Evolutionary conservation across 495 filamentous ascomycete species (phyloP).

Genomic region (Endocarpon pusillum): DNA sequence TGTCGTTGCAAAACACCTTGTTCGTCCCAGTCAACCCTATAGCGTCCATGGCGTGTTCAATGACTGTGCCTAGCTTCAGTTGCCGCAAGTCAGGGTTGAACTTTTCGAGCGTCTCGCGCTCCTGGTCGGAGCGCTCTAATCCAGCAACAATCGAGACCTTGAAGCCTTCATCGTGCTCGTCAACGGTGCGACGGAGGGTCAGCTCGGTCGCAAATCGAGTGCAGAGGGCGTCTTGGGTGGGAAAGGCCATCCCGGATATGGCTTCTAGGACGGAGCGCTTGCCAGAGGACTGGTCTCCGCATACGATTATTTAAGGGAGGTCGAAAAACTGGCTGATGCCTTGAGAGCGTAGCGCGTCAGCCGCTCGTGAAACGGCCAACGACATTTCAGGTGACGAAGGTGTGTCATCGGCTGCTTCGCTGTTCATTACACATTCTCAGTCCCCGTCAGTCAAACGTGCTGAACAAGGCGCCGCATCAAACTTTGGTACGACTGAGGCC

Average conservation of each 20-base stretch:
- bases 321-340: conserved; percentile 38
- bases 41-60: conserved; percentile 27
- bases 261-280: conserved; percentile 64
- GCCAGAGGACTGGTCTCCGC: conserved; percentile 53
- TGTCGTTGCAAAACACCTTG: conserved; percentile 38
- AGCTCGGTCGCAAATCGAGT: conserved; percentile 56
- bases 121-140: conserved; percentile 5
- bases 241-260: conserved; percentile 52
- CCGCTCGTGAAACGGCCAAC: too few relatives aligned
- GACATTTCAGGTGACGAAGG: too few relatives aligned
- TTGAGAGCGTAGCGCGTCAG: conserved; percentile 35
- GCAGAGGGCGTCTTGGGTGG: conserved; percentile 43
- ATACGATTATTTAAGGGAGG: conserved; percentile 60
- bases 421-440: too few relatives aligned
- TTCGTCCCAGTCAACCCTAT: conserved; percentile 28
- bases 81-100: conserved; percentile 9
- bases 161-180: too few relatives aligned
- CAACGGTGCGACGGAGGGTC: conserved; percentile 22
- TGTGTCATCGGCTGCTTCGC: too few relatives aligned
- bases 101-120: conserved; percentile 7
- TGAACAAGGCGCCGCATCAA: too few relatives aligned
- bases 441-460: too few relatives aligned
- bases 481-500: too few relatives aligned
- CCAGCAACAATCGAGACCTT: conserved; percentile 29
- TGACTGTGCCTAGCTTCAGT: conserved; percentile 23